Evolutionary conservation across 2,329 filamentous ascomycete genomes (phyloP).

Genomic region (Fusarium sp.): DNA sequence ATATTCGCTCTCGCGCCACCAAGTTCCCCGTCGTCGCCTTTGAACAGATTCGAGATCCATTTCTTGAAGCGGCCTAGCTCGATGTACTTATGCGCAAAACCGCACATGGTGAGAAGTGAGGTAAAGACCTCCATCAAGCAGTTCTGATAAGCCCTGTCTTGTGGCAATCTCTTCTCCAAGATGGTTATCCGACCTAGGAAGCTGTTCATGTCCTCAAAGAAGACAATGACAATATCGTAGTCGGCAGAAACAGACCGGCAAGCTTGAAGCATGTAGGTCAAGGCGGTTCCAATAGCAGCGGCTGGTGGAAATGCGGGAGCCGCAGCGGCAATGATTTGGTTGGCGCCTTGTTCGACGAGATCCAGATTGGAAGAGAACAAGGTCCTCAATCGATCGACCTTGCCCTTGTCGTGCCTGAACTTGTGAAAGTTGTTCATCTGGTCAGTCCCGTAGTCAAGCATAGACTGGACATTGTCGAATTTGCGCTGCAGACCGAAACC

Average conservation of each 20-base stretch:
- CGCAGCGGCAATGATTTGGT: slow-evolving; percentile 43
- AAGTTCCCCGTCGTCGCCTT: slow-evolving; percentile 45
- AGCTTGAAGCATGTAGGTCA: slow-evolving; percentile 45
- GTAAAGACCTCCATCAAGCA: slow-evolving; percentile 50
- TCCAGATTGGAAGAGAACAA: slow-evolving; percentile 44
- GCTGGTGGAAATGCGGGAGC: slow-evolving; percentile 45
- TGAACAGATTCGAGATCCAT: slow-evolving; percentile 42
- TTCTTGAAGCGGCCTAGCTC: slow-evolving; percentile 47
- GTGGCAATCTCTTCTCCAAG: slow-evolving; percentile 45
- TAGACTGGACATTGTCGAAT: slow-evolving; percentile 39
- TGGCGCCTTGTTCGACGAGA: slow-evolving; percentile 41
- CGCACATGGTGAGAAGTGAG: slow-evolving; percentile 45
- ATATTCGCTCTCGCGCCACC: slow-evolving; percentile 42
- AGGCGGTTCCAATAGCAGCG: slow-evolving; percentile 45
- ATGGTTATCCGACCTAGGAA: slow-evolving; percentile 48
- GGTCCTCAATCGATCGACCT: slow-evolving; percentile 44
- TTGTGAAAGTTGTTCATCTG: slow-evolving; percentile 46
- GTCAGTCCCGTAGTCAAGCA: slow-evolving; percentile 39
- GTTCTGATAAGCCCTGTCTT: slow-evolving; percentile 43
- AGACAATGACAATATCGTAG: slow-evolving; percentile 50
- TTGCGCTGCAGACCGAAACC: slow-evolving; percentile 44
- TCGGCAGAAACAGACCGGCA: slow-evolving; percentile 46
- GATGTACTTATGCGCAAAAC: slow-evolving; percentile 47
- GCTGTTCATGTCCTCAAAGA: slow-evolving; percentile 50
- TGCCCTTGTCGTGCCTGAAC: slow-evolving; percentile 46